phyloP scores from a whole-genome alignment of 768 basidiomycete species.

The Amanita rubescens region DNA sequence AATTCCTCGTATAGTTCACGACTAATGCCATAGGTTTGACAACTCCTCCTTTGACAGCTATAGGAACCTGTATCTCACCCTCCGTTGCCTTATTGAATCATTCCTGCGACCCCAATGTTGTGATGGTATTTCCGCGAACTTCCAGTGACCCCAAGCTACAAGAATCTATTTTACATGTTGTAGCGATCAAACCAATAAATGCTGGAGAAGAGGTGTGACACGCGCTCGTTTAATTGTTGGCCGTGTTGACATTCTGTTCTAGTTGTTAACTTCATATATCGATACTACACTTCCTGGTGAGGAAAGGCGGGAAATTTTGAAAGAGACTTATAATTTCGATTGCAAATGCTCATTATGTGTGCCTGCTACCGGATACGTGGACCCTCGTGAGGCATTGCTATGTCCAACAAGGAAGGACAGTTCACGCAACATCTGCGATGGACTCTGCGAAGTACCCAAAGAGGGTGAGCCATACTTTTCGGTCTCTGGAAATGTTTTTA shows the following conservation, averaged over 20 bases:
- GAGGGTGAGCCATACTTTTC: constrained; percentile 37
- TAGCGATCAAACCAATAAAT: constrained; percentile 59
- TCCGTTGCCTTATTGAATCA: constrained; percentile 79
- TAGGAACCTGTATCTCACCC: constrained; percentile 84
- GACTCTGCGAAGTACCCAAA: constrained; percentile 48
- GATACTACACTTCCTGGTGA: constrained; percentile 68
- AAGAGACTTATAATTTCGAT: constrained; percentile 70
- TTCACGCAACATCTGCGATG: constrained; percentile 38
- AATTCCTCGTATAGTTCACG: constrained; percentile 52
- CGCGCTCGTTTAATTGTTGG: neutral
- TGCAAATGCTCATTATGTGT: constrained; percentile 64
- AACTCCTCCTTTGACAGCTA: constrained; percentile 64
- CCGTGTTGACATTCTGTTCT: neutral
- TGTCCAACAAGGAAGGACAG: constrained; percentile 45
- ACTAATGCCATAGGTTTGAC: constrained; percentile 90
- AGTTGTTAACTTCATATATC: constrained; percentile 82
- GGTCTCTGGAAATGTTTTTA: neutral
- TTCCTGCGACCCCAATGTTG: constrained; percentile 82
- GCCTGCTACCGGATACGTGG: constrained; percentile 23
- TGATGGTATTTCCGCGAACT: constrained; percentile 79
- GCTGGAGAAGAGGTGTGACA: constrained; percentile 61
- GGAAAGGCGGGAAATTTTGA: constrained; percentile 48
- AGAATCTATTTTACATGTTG: constrained; percentile 64
- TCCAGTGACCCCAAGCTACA: constrained; percentile 23
- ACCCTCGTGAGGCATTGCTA: constrained; percentile 60